Conservation (phyloP, 2,329 filamentous ascomycete genomes). For the Tolypocladium endophyticum region DNA sequence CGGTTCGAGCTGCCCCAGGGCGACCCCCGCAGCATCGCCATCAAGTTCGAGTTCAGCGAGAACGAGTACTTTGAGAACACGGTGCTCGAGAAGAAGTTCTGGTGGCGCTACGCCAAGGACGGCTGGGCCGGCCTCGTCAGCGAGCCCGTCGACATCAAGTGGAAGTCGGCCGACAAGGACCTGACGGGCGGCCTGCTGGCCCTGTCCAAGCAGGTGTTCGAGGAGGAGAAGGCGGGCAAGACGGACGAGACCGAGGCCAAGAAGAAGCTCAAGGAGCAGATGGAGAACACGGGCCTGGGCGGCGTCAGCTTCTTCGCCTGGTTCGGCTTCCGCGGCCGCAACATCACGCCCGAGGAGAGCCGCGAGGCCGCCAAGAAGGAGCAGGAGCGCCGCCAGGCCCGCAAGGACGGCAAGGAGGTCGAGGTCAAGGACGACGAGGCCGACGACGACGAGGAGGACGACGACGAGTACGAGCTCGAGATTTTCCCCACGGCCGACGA, state of each 20-base stretch:
- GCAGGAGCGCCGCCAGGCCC: slow-evolving; percentile 40
- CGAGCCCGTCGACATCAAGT: slow-evolving; percentile 78
- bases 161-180: slow-evolving; percentile 66
- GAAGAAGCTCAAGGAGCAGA: slow-evolving; percentile 42
- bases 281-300: slow-evolving; percentile 49
- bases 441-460: slow-evolving; percentile 49
- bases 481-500: slow-evolving; percentile 84
- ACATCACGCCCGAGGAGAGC: slow-evolving; percentile 64
- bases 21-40: slow-evolving; percentile 69
- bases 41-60: slow-evolving; percentile 67
- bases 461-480: slow-evolving; percentile 61
- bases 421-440: slow-evolving; percentile 35
- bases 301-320: slow-evolving; percentile 77
- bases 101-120: slow-evolving; percentile 61
- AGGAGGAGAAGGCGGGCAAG: slow-evolving; percentile 40
- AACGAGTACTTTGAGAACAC: slow-evolving; percentile 77
- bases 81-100: slow-evolving; percentile 84
- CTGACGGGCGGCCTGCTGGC: slow-evolving; percentile 71
- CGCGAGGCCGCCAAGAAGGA: slow-evolving; percentile 49
- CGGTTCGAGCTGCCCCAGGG: slow-evolving; percentile 71
- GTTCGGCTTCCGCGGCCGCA: slow-evolving; percentile 69
- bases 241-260: slow-evolving; percentile 33
- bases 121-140: slow-evolving; percentile 70
- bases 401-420: slow-evolving; percentile 39
- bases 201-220: slow-evolving; percentile 59